Percentiles rank a stretch among this genome's conserved stretches.
Conservation (phyloP, 2,329 filamentous ascomycete genomes). For the Alternaria triticina region DNA sequence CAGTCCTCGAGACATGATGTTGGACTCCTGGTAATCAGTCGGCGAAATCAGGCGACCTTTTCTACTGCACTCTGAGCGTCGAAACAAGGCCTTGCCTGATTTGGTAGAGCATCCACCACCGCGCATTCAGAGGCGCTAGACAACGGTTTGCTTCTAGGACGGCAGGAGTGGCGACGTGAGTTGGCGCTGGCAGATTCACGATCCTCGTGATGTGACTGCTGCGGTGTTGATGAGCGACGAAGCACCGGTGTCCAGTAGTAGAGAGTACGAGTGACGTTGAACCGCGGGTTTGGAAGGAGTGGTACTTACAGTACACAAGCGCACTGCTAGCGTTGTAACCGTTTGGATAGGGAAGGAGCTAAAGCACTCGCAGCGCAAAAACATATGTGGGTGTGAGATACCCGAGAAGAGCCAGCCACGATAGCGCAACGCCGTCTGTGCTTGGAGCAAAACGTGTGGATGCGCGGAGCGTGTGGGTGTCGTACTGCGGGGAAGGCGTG, state of each 20-base stretch:
- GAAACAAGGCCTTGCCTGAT: not conserved
- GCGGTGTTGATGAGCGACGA: constrained; percentile 24
- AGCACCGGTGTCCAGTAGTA: not conserved
- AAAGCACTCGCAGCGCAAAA: not conserved
- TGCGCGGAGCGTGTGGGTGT: not conserved
- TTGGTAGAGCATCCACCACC: not conserved
- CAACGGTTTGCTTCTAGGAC: not conserved
- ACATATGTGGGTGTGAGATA: not conserved
- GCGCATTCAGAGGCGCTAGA: not conserved
- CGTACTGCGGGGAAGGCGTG: constrained; percentile 13
- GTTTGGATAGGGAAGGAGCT: not conserved
- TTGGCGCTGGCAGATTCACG: constrained; percentile 9
- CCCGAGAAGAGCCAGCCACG: not conserved
- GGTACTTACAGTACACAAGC: not conserved
- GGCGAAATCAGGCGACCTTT: constrained; percentile 2
- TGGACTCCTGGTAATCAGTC: not conserved
- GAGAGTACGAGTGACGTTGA: constrained; percentile 2
- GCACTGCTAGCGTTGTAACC: not conserved
- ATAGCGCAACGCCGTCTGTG: not conserved
- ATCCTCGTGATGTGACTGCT: constrained; percentile 19
- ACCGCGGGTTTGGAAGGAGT: not conserved
- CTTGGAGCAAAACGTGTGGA: not conserved
- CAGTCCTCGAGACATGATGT: constrained; percentile 2
- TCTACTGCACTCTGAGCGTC: not conserved
- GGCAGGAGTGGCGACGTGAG: not conserved